These are phyloP conservation scores for Cryptosporidium ubiquitum DNA, from an alignment of 169 alveolate species.

Conservation along the genomic window DNA sequence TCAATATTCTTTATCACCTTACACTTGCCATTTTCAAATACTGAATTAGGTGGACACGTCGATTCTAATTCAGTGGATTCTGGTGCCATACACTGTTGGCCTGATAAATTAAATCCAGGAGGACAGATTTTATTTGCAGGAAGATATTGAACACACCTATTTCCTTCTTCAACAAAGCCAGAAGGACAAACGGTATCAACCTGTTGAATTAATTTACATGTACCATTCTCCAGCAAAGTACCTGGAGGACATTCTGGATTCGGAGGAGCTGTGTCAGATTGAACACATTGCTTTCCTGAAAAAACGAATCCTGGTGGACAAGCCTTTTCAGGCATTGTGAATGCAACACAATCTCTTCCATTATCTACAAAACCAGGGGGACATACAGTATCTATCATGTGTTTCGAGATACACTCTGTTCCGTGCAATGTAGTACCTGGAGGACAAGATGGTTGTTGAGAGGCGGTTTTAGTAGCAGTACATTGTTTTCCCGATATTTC, in stretches of 20 bases:
- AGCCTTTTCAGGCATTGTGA: slow-evolving; percentile 57
- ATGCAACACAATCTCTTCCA: slow-evolving; percentile 74
- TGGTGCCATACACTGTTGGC: slow-evolving; percentile 74
- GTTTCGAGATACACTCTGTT: slow-evolving; percentile 59
- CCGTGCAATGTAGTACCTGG: slow-evolving; percentile 70
- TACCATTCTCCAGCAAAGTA: slow-evolving; percentile 66
- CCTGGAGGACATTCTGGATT: slow-evolving; percentile 76
- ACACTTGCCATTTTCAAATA: slow-evolving; percentile 68
- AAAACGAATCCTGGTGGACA: slow-evolving; percentile 72
- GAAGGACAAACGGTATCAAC: slow-evolving; percentile 72
- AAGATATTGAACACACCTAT: slow-evolving; percentile 70
- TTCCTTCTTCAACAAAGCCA: slow-evolving; percentile 73
- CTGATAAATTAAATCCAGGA: slow-evolving; percentile 69
- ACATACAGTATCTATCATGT: slow-evolving; percentile 67
- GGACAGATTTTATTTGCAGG: slow-evolving; percentile 74
- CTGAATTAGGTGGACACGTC: slow-evolving; percentile 63
- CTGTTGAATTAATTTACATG: slow-evolving; percentile 73
- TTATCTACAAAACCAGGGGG: slow-evolving; percentile 74
- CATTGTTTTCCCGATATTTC: slow-evolving; percentile 73
- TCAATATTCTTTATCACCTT: slow-evolving; percentile 69
- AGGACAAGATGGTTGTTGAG: slow-evolving; percentile 74
- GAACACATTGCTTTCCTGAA: slow-evolving; percentile 73
- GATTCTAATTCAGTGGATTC: slow-evolving; percentile 67
- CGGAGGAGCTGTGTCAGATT: slow-evolving; percentile 73
- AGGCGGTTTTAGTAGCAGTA: slow-evolving; percentile 65